Percentiles rank a stretch among this genome's conserved stretches.
These are phyloP conservation scores for Heliamphora pulchella DNA, from an alignment of 179 eudicot genomes.

Conservation along the genomic window DNA sequence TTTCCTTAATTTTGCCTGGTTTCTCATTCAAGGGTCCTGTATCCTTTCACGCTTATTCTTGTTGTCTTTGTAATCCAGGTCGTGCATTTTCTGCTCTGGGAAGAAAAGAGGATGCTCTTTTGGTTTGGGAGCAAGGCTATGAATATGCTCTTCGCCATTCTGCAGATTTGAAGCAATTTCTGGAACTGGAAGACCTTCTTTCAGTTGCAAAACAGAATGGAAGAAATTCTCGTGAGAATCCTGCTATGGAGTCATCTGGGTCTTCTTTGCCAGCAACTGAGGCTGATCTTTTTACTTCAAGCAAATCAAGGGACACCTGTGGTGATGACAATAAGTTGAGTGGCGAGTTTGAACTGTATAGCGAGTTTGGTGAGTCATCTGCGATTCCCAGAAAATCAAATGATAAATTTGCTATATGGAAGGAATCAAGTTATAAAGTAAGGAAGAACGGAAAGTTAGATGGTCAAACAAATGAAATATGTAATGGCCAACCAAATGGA, in stretches of 20 bases:
- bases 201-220: slow-evolving; percentile 34
- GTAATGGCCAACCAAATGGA: slow-evolving; percentile 30
- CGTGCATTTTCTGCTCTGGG: slow-evolving; percentile 80
- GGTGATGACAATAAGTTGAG: slow-evolving; percentile 30
- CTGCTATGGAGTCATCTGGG: slow-evolving; percentile 30
- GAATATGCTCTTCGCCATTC: slow-evolving; percentile 66
- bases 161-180: slow-evolving; percentile 73
- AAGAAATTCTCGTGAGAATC: slow-evolving; percentile 30
- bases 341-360: slow-evolving; percentile 29
- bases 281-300: slow-evolving; percentile 30
- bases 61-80: slow-evolving; percentile 34
- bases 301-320: slow-evolving; percentile 35
- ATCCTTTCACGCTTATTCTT: slow-evolving; percentile 14
- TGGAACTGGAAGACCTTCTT: slow-evolving; percentile 86
- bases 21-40: neutral
- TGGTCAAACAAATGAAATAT: slow-evolving; percentile 30
- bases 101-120: slow-evolving; percentile 66
- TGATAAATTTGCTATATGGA: slow-evolving; percentile 24
- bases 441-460: slow-evolving; percentile 33
- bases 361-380: slow-evolving; percentile 34
- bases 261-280: slow-evolving; percentile 31
- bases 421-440: slow-evolving; percentile 34
- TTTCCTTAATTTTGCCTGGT: neutral
- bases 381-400: slow-evolving; percentile 33
- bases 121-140: slow-evolving; percentile 87